These are phyloP conservation scores for Solanum rostratum DNA, from an alignment of 257 asterid species.

Conservation along the genomic window DNA sequence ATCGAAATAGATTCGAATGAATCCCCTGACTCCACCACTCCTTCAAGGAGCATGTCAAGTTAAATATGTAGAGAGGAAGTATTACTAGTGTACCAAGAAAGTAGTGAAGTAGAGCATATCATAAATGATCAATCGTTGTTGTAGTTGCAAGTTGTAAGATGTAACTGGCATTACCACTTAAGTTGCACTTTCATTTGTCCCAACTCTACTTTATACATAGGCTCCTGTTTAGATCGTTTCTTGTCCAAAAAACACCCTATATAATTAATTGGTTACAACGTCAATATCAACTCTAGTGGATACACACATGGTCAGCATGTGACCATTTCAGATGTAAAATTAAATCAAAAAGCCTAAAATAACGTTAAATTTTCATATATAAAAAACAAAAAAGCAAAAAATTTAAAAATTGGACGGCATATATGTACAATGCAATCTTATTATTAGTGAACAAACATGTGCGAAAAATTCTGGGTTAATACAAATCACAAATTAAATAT, in stretches of 20 bases:
- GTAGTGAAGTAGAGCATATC: background rate
- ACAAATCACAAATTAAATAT: too few relatives aligned
- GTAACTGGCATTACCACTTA: background rate
- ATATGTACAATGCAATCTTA: too few relatives aligned
- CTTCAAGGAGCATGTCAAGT: too few relatives aligned
- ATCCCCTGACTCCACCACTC: too few relatives aligned
- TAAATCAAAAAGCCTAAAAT: background rate
- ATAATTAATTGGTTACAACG: background rate
- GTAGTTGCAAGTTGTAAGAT: background rate
- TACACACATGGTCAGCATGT: background rate
- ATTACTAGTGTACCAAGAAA: background rate
- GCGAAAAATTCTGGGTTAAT: too few relatives aligned
- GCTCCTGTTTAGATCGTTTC: background rate
- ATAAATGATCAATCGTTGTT: background rate
- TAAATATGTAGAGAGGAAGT: too few relatives aligned
- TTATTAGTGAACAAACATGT: too few relatives aligned
- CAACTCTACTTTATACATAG: background rate
- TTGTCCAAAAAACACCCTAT: background rate
- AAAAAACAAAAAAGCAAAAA: too few relatives aligned
- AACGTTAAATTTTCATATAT: background rate
- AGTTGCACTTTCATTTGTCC: background rate
- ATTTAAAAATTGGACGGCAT: too few relatives aligned
- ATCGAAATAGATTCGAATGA: too few relatives aligned
- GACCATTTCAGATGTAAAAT: background rate
- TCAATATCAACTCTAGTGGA: background rate